Base-by-base conservation (phyloP, 768 basidiomycete genomes). In the Lentinula edodes region DNA sequence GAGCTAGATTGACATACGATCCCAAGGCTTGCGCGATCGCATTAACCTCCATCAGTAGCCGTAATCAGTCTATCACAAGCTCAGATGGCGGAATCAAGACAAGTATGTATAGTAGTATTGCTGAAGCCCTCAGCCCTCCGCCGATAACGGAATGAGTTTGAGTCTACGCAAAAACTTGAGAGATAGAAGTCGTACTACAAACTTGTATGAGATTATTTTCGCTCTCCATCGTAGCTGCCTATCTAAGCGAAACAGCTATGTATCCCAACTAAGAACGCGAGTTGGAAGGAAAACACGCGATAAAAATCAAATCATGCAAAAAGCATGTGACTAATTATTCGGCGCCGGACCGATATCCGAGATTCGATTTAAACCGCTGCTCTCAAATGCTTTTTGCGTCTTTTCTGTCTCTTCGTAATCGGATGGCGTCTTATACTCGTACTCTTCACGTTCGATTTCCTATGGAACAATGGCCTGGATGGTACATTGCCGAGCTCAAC, bases 361-460 rank as follows among this genome's bases (percentile, higher is more conserved):
- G 28, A 28, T 28, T 28, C 3, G 28, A 28, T 28, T 28, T 28
- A 28, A 28, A 28, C 28, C 28, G 28, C 28, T 3, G 3, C 28
- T 28, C 28, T 28, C 3, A 28, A 3, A 28, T 2, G 1, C 28
- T 28, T 28, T 28, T 3, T 28, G 28, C 3, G 28, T 28, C 28
- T 28, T 28, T 28, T 28, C 28, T 45, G 43, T 16, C 13, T 20
- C 46, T 20, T 48, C 8, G 2, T 20, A 9, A 9, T 23, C 9
- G 20, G 18, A 48, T 48, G 46, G 8, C 18, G 20, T 20, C 46
- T 23, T 23, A 6, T 20, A 20, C 20, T 28, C 46, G 18, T 36
- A 66, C 69, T 45, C 68, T 77, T 52, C 69, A 66, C 41, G 69
- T 77, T 48, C 67, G 71, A 58, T 76, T 77, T 56, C 75, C 76